Evolutionary conservation across 805 yeast species (phyloP), one percentile per base, ranked within the genome.

Genomic region (Ogataea methanolica): DNA sequence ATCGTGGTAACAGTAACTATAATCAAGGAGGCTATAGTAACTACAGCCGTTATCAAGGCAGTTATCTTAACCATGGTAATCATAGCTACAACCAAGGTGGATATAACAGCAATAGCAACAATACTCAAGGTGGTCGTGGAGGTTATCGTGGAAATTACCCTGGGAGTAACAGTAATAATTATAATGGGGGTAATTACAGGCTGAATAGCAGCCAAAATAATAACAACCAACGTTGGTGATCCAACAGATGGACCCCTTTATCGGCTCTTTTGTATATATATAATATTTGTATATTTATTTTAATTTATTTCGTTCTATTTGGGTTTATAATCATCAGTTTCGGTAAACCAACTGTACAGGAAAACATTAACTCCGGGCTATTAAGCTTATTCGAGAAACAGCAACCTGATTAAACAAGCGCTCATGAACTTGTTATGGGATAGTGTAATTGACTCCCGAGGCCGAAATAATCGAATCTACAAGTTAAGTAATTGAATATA

Each of bases 1-100:
- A 50, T 17, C 40, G 41, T 15, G 26, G 31, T 42, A 7, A 42
- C 22, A 36, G 38, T 16, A 31, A 47, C 23, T 16, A 39, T 11
- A 34, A 39, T 17, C 37, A 42, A 12, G 45, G 47, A 15, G 48
- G 53, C 9, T 44, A 56, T 34, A 57, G 56, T 41, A 59, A 62
- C 43, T 41, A 55, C 31, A 46, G 54, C 34, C 48, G 58, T 33
- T 43, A 52, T 41, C 49, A 54, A 41, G 55, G 53, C n/a, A 44
- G 47, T 15, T 34, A 45, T 41, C 52, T 49, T 31, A 45, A 51
- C 33, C 42, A 43, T 37, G 44, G 49, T 31, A 39, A 41, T 36
- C 31, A 40, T 33, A 21, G 34, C 39, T 29, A 41, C 40, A 44
- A 44, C 35, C 46, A 45, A 40, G 34, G 48, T 29, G 45, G 51